phyloP scores from a whole-genome alignment of 2,329 filamentous ascomycete species.

The Scedosporium boydii region DNA sequence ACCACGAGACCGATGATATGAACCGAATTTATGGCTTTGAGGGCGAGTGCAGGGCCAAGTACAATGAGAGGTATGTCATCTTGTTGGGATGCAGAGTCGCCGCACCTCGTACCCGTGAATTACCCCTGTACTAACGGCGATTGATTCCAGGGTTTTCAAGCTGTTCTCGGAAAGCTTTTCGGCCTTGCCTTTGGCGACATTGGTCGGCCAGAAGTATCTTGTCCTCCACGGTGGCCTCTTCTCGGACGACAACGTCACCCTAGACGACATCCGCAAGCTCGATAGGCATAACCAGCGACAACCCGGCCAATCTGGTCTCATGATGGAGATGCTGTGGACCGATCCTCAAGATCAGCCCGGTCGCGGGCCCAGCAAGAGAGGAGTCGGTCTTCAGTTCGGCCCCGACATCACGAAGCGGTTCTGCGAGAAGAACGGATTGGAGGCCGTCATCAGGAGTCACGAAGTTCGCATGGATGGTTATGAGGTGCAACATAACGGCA shows the following conservation, averaged over 20 bases:
- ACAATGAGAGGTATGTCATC: constrained; percentile 62
- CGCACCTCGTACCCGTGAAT: not conserved
- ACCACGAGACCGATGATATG: constrained; percentile 99
- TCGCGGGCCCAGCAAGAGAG: constrained; percentile 88
- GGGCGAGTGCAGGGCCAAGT: constrained; percentile 96
- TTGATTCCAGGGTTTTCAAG: constrained; percentile 63
- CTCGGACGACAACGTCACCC: constrained; percentile 83
- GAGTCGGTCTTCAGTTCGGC: constrained; percentile 92
- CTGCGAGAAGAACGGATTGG: constrained; percentile 90
- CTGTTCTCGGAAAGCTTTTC: constrained; percentile 98
- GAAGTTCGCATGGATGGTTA: constrained; percentile 99
- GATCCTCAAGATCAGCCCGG: constrained; percentile 83
- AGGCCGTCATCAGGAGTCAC: constrained; percentile 93
- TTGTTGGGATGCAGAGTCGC: not conserved
- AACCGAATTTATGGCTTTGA: constrained; percentile 98
- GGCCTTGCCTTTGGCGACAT: constrained; percentile 79
- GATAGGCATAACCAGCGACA: constrained; percentile 86
- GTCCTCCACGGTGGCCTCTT: constrained; percentile 92
- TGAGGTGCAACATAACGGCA: constrained; percentile 91
- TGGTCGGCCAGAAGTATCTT: constrained; percentile 85
- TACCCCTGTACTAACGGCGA: not conserved
- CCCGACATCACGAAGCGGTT: constrained; percentile 94
- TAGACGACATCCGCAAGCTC: constrained; percentile 90
- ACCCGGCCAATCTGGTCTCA: constrained; percentile 84
- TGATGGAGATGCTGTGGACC: constrained; percentile 99